Evolutionary conservation across 2,329 filamentous ascomycete genomes (phyloP), one percentile per base, ranked within the genome.

Genomic region (Trichophyton simii): DNA sequence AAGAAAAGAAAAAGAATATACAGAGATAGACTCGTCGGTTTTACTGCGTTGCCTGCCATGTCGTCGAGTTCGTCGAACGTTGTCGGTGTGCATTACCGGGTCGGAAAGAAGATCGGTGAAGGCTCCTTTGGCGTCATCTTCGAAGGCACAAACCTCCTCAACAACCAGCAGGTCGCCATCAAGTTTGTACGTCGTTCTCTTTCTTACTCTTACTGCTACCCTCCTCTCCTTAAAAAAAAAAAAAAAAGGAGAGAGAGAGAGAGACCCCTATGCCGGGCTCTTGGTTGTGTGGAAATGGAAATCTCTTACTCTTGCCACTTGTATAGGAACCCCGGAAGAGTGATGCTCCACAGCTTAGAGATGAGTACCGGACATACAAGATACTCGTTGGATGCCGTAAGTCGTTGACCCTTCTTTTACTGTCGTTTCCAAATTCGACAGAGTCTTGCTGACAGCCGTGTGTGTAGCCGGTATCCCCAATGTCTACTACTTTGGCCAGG

Each of bases 361-460:
- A 99, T 82, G 94, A 99, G 76, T 99, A 99, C 77, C 86, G 94
- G 72, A 99, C 94, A 63, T 99, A 99, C 82, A 99, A 99, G 82
- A 97, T 99, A 70, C 85, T 99, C 68, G 94, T 97, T 67, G 94
- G 94, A 74, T 99, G 94, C 81, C 92, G 94, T 99, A 80, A 88
- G 94, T 88, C 54, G 54, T 44, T n/a, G 15, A 18, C 41, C n/a
- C 15, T 41, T 6, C 28, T 7, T 28, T 28, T 28, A 7, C 7
- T 28, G 28, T 28, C 28, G 1, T 28, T 6, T 28, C 5, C 28
- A 28, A 28, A 28, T 7, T 6, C 28, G 28, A 28, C 1, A 28
- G 6, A 28, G 6, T 57, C 34, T 31, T n/a, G n/a, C 20, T 38
- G 55, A 57, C 38, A 36, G 34, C 5, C 59, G n/a, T 31, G 7